Evolutionary conservation across 2,329 filamentous ascomycete genomes (phyloP), one percentile per base, ranked within the genome.

Genomic region (Aspergillus uvarum): DNA sequence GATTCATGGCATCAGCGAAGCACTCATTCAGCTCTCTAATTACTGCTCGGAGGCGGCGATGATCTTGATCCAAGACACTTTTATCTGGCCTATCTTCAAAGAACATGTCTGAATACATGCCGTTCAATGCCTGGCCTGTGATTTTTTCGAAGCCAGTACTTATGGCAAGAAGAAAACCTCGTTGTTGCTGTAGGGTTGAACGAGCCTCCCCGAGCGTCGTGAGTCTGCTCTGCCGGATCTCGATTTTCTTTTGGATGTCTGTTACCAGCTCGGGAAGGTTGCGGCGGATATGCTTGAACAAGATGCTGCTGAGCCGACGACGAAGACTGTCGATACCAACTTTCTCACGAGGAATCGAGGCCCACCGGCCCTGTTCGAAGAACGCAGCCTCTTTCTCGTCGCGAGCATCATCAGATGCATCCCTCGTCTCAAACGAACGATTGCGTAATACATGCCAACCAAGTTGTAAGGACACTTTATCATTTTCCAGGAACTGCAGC

Each of bases 371-470:
- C 48, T 64, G 22, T 48, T 60, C 59, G 52, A 80, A 78, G 58
- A 78, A 77, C 0, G 63, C 60, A 16, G 50, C 68, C 58, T 79
- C 77, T 10, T 63, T 52, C 6, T 63, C 58, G 58, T 79, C 74
- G 42, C 76, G 66, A 7, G 65, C 64, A 5, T 67, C 61, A 24
- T 74, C 64, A 1, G 65, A 66, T 1, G 54, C 48, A 2, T 61
- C 64, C 51, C 49, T 52, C 59, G 77, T 64, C 62, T 83, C 65
- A 63, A 74, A 76, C 57, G 75, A 67, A 35, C 79, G 60, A 65
- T 83, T 83, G 54, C 74, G 77, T 8, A 83, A 63, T 0, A 78
- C 76, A 66, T 83, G 81, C 81, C 81, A 83, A 2, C 82, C 81
- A 0, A 83, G 72, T 31, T 74, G 71, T 42, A 82, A 73, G 16